Conservation (phyloP, 2,329 filamentous ascomycete species). For the Microascus cirrosus region DNA sequence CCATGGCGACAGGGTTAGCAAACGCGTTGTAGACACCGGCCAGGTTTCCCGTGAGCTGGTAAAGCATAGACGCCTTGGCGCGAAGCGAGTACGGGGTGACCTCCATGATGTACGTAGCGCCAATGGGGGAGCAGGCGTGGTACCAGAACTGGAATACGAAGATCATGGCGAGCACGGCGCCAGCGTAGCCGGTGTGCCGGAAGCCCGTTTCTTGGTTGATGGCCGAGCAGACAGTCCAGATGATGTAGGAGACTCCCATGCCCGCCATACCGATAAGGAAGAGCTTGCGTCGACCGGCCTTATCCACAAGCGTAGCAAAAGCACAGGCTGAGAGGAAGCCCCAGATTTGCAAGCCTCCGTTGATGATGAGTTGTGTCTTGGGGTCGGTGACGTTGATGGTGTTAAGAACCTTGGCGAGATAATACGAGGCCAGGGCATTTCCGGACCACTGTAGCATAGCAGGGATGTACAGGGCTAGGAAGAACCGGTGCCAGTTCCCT, state of each 20-base stretch:
- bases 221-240: constrained; percentile 22
- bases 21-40: constrained; percentile 22
- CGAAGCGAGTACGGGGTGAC: constrained; percentile 40
- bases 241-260: constrained; percentile 20
- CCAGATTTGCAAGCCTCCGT: constrained; percentile 21
- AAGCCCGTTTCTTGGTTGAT: constrained; percentile 12
- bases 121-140: constrained; percentile 42
- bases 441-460: constrained; percentile 16
- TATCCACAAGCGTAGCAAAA: constrained; percentile 29
- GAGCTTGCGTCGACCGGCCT: constrained; percentile 36
- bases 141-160: constrained; percentile 35
- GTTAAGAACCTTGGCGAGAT: constrained; percentile 22
- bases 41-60: constrained; percentile 15
- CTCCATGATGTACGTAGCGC: constrained; percentile 37
- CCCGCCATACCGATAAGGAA: constrained; percentile 30
- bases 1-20: constrained; percentile 27
- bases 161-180: constrained; percentile 21
- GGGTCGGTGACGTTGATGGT: constrained; percentile 22
- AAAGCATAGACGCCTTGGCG: constrained; percentile 17
- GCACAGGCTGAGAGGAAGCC: constrained; percentile 25
- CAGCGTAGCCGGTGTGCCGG: constrained; percentile 5
- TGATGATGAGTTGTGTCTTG: constrained; percentile 26
- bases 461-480: constrained; percentile 14
- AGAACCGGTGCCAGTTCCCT: constrained; percentile 15
- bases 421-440: constrained; percentile 23